These are phyloP conservation scores for Martensiomyces pterosporus DNA, from an alignment of 192 early-diverging fungal genomes.

Conservation along the genomic window DNA sequence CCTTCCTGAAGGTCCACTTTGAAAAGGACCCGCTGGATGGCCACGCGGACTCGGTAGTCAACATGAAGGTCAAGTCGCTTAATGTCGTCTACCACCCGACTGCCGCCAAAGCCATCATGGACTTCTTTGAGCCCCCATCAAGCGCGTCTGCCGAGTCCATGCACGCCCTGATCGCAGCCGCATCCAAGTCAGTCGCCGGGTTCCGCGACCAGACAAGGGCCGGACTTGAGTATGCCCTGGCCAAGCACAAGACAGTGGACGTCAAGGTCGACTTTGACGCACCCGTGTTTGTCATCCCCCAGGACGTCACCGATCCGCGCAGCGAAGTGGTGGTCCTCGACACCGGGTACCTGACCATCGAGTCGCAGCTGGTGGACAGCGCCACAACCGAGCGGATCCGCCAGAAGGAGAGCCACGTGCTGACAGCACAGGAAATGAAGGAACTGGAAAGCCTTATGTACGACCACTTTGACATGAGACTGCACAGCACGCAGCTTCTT, in stretches of 20 bases:
- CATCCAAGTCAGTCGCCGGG: constrained; percentile 82
- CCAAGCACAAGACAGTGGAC: constrained; percentile 85
- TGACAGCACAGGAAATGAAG: constrained; percentile 63
- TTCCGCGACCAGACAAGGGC: constrained; percentile 85
- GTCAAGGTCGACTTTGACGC: constrained; percentile 94
- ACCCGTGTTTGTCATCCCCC: constrained; percentile 89
- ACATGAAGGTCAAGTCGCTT: constrained; percentile 81
- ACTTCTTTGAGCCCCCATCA: constrained; percentile 81
- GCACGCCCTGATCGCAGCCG: constrained; percentile 67
- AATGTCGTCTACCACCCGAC: constrained; percentile 85
- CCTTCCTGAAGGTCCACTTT: constrained; percentile 55
- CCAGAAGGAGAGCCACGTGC: constrained; percentile 57
- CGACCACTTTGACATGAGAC: constrained; percentile 79
- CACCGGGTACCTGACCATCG: constrained; percentile 86
- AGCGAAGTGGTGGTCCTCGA: constrained; percentile 80
- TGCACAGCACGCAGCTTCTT: constrained; percentile 77
- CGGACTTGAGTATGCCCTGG: constrained; percentile 79
- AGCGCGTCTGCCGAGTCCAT: constrained; percentile 67
- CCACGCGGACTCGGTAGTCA: constrained; percentile 80
- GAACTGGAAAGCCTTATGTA: constrained; percentile 80
- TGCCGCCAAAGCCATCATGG: constrained; percentile 66
- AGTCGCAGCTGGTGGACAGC: constrained; percentile 75
- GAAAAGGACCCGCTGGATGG: constrained; percentile 89
- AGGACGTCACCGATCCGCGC: constrained; percentile 54
- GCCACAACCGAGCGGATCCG: constrained; percentile 65